Percentiles rank a stretch among this genome's conserved stretches.
phyloP scores from a whole-genome alignment of 345 rosid genomes.

The Eucalyptus regnans region DNA sequence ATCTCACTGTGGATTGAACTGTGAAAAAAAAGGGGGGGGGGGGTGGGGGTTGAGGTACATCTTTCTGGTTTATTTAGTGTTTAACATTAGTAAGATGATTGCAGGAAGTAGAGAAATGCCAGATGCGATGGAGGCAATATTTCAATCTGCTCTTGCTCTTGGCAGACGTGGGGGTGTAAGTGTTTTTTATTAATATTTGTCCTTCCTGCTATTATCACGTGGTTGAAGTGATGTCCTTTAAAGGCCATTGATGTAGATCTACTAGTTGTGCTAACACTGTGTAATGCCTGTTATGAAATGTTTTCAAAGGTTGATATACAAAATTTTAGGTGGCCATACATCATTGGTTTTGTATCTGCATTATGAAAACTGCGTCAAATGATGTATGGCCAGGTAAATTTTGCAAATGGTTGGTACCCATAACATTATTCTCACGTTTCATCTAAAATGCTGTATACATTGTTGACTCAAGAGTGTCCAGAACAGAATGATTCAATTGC shows the following conservation, averaged over 20 bases:
- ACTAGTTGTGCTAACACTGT: background rate
- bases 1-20: background rate
- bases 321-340: background rate
- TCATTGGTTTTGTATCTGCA: background rate
- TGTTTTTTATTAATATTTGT: background rate
- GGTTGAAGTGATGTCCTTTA: background rate
- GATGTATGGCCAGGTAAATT: background rate
- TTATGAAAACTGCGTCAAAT: background rate
- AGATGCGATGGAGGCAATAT: slow-evolving; percentile 93
- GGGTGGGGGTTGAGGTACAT: background rate
- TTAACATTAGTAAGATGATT: background rate
- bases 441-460: background rate
- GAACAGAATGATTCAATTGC: background rate
- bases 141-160: slow-evolving; percentile 74
- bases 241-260: background rate
- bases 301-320: background rate
- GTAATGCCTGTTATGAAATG: background rate
- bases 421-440: background rate
- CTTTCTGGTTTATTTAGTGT: background rate
- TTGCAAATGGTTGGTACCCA: background rate
- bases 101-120: slow-evolving; percentile 79
- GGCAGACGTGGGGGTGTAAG: slow-evolving; percentile 84
- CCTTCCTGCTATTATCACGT: background rate
- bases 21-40: background rate
- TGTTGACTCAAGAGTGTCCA: background rate